phyloP scores from a whole-genome alignment of 441 rosid species.

The Adansonia grandidieri region DNA sequence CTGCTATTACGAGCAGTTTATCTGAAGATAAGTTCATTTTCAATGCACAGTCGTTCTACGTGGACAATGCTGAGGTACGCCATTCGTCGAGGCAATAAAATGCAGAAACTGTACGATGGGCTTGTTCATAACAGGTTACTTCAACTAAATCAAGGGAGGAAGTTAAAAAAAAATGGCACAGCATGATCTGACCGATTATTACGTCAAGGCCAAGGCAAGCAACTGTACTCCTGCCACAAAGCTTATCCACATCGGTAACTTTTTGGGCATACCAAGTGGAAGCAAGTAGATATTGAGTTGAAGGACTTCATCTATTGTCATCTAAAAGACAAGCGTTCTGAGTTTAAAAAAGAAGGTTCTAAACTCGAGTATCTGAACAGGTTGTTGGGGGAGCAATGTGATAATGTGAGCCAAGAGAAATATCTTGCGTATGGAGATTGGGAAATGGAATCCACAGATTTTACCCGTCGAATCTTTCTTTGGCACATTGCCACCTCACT shows the following conservation, averaged over 20 bases:
- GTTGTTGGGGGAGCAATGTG: not conserved
- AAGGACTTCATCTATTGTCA: constrained; percentile 34
- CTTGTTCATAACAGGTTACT: not conserved
- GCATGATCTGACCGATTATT: constrained; percentile 34
- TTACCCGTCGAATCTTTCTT: not conserved
- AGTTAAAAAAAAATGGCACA: constrained; percentile 28
- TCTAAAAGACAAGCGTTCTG: constrained; percentile 24
- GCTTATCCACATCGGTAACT: not conserved
- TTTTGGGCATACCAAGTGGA: not conserved
- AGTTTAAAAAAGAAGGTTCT: not conserved
- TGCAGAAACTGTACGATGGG: no score
- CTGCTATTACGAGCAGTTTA: constrained; percentile 45
- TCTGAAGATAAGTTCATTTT: constrained; percentile 40
- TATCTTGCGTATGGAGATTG: not conserved
- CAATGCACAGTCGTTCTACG: constrained; percentile 36
- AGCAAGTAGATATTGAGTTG: constrained; percentile 22
- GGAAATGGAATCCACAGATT: constrained; percentile 5
- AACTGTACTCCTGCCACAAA: not conserved
- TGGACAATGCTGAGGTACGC: constrained; percentile 34
- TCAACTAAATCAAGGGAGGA: constrained; percentile 34
- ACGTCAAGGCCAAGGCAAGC: constrained; percentile 20
- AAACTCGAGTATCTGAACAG: not conserved
- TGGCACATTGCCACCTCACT: constrained; percentile 32
- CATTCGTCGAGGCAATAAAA: constrained; percentile 1
- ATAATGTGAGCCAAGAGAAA: not conserved